Conservation (phyloP, 441 rosid species). For the Manihot esculenta region DNA sequence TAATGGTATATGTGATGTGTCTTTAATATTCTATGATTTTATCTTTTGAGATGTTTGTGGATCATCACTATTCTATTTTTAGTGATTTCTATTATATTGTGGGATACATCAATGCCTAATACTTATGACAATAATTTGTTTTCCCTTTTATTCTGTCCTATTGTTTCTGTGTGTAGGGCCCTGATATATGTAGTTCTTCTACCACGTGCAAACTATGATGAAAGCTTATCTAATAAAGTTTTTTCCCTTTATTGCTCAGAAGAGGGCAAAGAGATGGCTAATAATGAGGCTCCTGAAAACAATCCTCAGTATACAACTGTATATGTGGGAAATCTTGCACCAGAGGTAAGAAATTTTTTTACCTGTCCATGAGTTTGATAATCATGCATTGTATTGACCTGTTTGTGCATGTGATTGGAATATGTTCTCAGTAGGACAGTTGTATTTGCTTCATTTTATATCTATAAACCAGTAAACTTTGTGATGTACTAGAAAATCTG, state of each 20-base stretch:
- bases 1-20: neutral
- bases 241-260: slow-evolving; percentile 43
- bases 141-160: neutral
- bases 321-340: slow-evolving; percentile 91
- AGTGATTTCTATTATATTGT: neutral
- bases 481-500: no score
- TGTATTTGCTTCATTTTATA: neutral
- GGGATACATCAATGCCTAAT: neutral
- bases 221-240: neutral
- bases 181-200: neutral
- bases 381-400: neutral
- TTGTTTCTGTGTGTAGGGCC: neutral
- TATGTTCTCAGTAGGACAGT: neutral
- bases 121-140: neutral
- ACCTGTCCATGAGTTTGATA: neutral
- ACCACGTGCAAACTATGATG: neutral
- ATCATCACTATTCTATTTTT: neutral
- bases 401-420: neutral
- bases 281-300: slow-evolving; percentile 82
- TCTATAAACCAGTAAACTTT: neutral
- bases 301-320: slow-evolving; percentile 93
- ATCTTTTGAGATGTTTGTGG: neutral
- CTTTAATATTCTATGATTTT: neutral
- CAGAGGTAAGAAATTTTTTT: slow-evolving; percentile 54
- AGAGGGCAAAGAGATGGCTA: slow-evolving; percentile 73